Percentiles rank a stretch among this genome's conserved stretches.
phyloP scores from a whole-genome alignment of 768 basidiomycete genomes.

The Mycena pura region DNA sequence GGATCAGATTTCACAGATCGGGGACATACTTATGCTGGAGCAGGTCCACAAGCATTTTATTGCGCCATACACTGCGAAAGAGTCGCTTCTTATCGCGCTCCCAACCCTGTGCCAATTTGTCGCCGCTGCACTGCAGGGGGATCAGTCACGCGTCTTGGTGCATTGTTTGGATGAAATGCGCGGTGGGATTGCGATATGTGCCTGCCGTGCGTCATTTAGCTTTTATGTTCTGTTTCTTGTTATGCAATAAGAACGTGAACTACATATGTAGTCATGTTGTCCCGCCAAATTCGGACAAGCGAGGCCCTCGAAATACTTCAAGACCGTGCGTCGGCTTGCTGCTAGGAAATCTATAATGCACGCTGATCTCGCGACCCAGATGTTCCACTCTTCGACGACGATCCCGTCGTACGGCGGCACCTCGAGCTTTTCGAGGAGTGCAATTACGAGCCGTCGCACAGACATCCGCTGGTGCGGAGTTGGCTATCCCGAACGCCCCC shows the following conservation, averaged over 20 bases:
- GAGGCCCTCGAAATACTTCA: slow-evolving; percentile 42
- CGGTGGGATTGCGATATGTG: slow-evolving; percentile 45
- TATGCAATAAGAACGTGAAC: too few relatives aligned
- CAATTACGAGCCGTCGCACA: slow-evolving; percentile 32
- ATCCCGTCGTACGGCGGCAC: slow-evolving; percentile 39
- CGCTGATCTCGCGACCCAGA: slow-evolving; percentile 28
- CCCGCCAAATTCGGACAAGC: slow-evolving; percentile 38
- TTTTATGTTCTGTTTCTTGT: too few relatives aligned
- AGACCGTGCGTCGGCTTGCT: slow-evolving; percentile 36
- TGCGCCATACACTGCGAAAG: slow-evolving; percentile 41
- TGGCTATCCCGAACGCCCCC: slow-evolving; percentile 31
- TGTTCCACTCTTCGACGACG: slow-evolving; percentile 46
- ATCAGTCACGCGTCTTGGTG: slow-evolving; percentile 42
- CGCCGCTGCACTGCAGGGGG: slow-evolving; percentile 33
- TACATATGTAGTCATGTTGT: slow-evolving; percentile 49
- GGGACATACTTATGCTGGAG: slow-evolving; percentile 23
- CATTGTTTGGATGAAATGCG: slow-evolving; percentile 47
- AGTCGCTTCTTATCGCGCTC: slow-evolving; percentile 43
- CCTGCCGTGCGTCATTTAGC: slow-evolving; percentile 48
- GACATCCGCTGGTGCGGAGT: slow-evolving; percentile 40
- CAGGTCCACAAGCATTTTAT: slow-evolving; percentile 43
- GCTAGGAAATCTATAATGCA: too few relatives aligned
- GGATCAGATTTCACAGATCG: slow-evolving; percentile 36
- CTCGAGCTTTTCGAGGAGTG: slow-evolving; percentile 46
- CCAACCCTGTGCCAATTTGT: slow-evolving; percentile 44